A percentile compares a stretch with the other conserved stretches of the same genome.
These are phyloP conservation scores for Trichothecium sympodiale DNA, from an alignment of 2,329 filamentous ascomycete genomes.

Conservation along the genomic window DNA sequence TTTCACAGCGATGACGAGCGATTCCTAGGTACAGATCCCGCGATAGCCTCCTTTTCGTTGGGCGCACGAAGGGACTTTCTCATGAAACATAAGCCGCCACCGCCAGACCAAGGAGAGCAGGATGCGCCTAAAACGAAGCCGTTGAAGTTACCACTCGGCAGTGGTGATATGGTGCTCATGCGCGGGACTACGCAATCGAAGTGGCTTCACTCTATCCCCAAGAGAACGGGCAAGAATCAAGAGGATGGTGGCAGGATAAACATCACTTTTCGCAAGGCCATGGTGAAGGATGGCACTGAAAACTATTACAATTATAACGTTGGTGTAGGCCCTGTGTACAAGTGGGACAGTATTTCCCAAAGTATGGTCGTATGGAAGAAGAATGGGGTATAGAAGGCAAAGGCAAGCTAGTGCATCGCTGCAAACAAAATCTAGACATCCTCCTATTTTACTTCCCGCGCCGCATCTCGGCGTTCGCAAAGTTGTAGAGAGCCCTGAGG, in stretches of 20 bases:
- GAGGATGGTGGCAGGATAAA: constrained; percentile 58
- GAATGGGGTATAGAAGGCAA: no score
- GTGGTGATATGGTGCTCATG: constrained; percentile 75
- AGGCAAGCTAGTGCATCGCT: neutral
- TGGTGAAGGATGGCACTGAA: constrained; percentile 62
- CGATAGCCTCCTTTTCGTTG: constrained; percentile 65
- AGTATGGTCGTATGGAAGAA: constrained; percentile 16
- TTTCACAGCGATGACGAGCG: constrained; percentile 75
- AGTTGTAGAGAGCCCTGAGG: constrained; percentile 72
- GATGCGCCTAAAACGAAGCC: constrained; percentile 21
- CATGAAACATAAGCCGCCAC: constrained; percentile 63
- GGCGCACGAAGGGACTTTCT: constrained; percentile 65
- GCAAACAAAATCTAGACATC: neutral
- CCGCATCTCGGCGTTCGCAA: constrained; percentile 78
- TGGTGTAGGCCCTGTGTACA: constrained; percentile 55
- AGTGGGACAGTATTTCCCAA: constrained; percentile 43
- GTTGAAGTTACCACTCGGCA: constrained; percentile 42
- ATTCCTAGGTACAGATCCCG: constrained; percentile 58
- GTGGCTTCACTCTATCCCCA: constrained; percentile 72
- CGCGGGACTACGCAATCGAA: constrained; percentile 60
- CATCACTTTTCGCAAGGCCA: constrained; percentile 65
- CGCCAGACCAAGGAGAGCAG: constrained; percentile 17
- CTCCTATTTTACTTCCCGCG: constrained; percentile 48
- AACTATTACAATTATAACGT: constrained; percentile 84
- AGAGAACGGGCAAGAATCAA: constrained; percentile 53